Evolutionary conservation across 768 basidiomycete genomes (phyloP), one percentile per base, ranked within the genome.

Genomic region (Tulasnella sp.): DNA sequence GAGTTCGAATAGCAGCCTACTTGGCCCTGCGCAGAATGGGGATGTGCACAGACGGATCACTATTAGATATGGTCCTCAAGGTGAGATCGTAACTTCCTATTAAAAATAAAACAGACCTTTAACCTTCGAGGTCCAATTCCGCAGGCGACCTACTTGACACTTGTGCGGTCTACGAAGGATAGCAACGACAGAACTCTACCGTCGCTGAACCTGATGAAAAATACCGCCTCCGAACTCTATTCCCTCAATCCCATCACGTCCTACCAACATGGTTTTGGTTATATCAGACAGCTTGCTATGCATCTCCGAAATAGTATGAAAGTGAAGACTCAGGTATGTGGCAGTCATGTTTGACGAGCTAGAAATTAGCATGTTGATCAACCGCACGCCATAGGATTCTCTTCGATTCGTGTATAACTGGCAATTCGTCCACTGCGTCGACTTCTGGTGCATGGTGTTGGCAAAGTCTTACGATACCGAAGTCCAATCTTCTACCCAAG

Each of bases 401-500:
- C 94, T 87, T 73, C 86, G 85, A 70, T 85, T 87, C 66, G 95
- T 99, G 21, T 96, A 99, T 73, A 99, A 97, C 73, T 99, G 96
- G 96, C 96, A 97, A 73, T 97, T 86, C 65, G 87, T 85, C 2
- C 96, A 99, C 70, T 89, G 84, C 61, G 75, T 99, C 64, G 96
- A 99, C 74, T 98, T 98, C 67, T 99, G 96, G 96, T 80, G 82
- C 42, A 77, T 89, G 43, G 91, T 97, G 9, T 78, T 99, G 9
- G 86, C 84, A 21, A 77, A 84, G 45, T 85, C 90, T 15, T 94
- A 89, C 67, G 82, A 83, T 66, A 73, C 75, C 2, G 77, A 81
- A 61, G 68, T 70, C 13, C 78, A 77, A 56, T 74, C 76, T 29
- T 77, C 74, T 19, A 67, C 64, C 8, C 75, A 77, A 5, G 71